Evolutionary conservation across 2,329 filamentous ascomycete genomes (phyloP).

Genomic region (Trichoderma lentiforme): DNA sequence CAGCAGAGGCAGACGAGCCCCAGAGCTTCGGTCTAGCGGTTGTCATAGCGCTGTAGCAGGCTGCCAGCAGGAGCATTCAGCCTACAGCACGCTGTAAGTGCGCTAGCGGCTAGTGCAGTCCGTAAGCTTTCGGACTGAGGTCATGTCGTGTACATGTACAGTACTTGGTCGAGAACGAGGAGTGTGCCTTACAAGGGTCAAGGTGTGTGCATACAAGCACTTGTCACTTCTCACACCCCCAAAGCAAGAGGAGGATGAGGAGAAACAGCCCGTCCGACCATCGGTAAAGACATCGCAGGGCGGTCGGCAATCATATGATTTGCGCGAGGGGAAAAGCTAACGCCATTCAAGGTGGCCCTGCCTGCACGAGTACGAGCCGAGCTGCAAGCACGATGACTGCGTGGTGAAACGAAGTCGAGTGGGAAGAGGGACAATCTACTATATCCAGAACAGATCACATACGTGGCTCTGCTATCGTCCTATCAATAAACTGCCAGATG

Average conservation of each 20-base stretch:
- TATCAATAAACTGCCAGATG: neutral
- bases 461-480: neutral
- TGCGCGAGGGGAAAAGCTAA: neutral
- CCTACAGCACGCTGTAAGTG: neutral
- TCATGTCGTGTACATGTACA: neutral
- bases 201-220: neutral
- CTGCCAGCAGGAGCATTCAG: neutral
- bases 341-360: slow-evolving; percentile 6
- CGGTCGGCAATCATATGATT: neutral
- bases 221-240: neutral
- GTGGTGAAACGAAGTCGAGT: neutral
- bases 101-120: neutral
- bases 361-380: neutral
- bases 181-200: neutral
- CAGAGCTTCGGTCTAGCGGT: neutral
- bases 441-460: neutral
- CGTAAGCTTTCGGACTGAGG: neutral
- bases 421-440: neutral
- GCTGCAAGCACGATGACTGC: neutral
- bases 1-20: neutral
- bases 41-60: neutral
- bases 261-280: neutral
- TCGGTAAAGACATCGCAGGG: neutral
- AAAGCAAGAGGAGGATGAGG: neutral
- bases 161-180: neutral